Conservation (phyloP, 768 basidiomycete genomes). For the Suillus ampliporus region DNA sequence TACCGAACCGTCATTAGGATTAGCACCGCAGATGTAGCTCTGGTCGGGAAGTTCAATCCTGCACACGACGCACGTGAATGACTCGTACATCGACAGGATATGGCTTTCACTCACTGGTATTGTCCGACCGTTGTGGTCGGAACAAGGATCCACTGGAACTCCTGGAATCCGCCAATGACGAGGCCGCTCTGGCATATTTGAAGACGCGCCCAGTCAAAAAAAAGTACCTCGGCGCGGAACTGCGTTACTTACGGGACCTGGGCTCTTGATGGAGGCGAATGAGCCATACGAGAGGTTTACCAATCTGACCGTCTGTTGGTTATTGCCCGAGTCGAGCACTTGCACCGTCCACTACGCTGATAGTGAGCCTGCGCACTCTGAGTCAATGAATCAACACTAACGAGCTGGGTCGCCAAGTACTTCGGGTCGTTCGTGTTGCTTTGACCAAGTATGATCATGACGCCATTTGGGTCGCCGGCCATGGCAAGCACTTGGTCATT, state of each 20-base stretch:
- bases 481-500: not conserved
- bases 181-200: not conserved
- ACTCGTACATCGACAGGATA: not conserved
- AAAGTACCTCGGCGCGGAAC: not conserved
- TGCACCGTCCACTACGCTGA: not conserved
- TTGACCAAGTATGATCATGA: no score
- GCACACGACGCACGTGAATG: not conserved
- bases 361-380: not conserved
- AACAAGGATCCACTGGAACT: not conserved
- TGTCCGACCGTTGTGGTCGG: not conserved
- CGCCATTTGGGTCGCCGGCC: no score
- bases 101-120: not conserved
- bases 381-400: not conserved
- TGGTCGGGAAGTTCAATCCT: not conserved
- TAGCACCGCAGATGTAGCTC: no score
- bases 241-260: not conserved
- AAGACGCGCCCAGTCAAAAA: not conserved
- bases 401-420: not conserved
- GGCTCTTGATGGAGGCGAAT: no score
- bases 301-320: not conserved
- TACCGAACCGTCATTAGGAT: not conserved
- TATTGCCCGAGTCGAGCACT: not conserved
- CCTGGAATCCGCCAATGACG: not conserved
- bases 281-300: no score
- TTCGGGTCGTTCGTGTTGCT: no score